Evolutionary conservation across 2,329 filamentous ascomycete species (phyloP), one percentile per base, ranked within the genome.

Genomic region (Scedosporium aurantiacum): DNA sequence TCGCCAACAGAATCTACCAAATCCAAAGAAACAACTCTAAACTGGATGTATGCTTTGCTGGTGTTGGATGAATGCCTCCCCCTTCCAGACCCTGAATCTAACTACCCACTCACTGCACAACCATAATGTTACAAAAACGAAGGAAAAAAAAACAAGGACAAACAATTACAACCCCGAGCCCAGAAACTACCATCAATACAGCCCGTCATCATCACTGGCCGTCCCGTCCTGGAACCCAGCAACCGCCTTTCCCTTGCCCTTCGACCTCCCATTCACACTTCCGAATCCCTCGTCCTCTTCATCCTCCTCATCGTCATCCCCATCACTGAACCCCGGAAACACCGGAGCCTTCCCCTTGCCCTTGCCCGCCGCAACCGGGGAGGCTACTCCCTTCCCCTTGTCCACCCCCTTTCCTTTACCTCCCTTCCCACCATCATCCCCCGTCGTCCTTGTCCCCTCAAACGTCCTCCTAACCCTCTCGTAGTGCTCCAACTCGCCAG

Each of bases 401-500:
- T 16, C 57, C 57, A 45, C 43, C 57, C 10, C 57, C 57, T 58
- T 58, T 7, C 37, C 40, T 3, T 61, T 66, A 14, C 72, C 71
- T 16, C 73, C 66, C 1, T 69, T 71, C 61, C 74, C 71, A 28
- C 72, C 73, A 61, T 74, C 74, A 3, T 76, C 73, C 25, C 76
- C 75, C 4, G 72, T 75, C 14, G 69, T 69, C 2, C 66, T 66
- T 1, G 63, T 70, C 8, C 87, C 87, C 70, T 99, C 94, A 69
- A 99, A 99, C 18, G 85, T 83, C 18, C 82, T 84, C 45, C 94
- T 80, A 5, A 99, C 93, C 0, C 82, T 78, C 70, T 96, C 90
- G 68, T 97, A 99, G 71, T 99, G 94, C 57, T 88, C 83, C 47
- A 99, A 77, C 75, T 99, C 94, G 64, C 96, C 93, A 10, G 88